Conservation (phyloP, 192 early-diverging fungal genomes). For the Cetraspora pellucida region DNA sequence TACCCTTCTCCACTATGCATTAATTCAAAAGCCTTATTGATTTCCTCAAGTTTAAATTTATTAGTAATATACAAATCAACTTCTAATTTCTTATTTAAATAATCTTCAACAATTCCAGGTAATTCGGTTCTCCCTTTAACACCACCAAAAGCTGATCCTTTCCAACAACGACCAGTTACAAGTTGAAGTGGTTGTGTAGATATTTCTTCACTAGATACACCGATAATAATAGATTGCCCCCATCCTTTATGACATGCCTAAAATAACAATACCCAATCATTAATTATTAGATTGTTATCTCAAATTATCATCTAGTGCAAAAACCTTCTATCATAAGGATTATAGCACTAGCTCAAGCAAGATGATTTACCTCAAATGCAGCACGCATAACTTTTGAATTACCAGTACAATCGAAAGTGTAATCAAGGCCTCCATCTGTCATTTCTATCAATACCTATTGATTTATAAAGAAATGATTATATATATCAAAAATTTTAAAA, state of each 20-base stretch:
- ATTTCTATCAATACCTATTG: slow-evolving; percentile 76
- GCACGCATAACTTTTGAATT: slow-evolving; percentile 93
- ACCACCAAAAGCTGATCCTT: slow-evolving; percentile 95
- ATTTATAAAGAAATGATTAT: neutral
- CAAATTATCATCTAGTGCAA: neutral
- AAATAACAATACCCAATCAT: neutral
- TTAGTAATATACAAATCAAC: slow-evolving; percentile 93
- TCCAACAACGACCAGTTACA: slow-evolving; percentile 95
- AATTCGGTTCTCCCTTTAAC: slow-evolving; percentile 93
- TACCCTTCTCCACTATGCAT: slow-evolving; percentile 82
- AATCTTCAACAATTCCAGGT: slow-evolving; percentile 84
- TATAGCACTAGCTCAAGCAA: neutral
- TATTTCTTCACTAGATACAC: slow-evolving; percentile 95
- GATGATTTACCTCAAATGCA: slow-evolving; percentile 74
- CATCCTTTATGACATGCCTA: slow-evolving; percentile 83
- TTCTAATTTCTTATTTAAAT: slow-evolving; percentile 81
- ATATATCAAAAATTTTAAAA: neutral
- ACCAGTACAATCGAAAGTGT: slow-evolving; percentile 95
- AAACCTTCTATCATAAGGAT: neutral
- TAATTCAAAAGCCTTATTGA: slow-evolving; percentile 91
- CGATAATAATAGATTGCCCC: slow-evolving; percentile 88
- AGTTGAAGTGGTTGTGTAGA: slow-evolving; percentile 94
- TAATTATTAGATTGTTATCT: neutral
- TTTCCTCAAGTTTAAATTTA: slow-evolving; percentile 75
- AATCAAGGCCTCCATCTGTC: slow-evolving; percentile 95